These are phyloP conservation scores for Arabis alpina DNA, from an alignment of 345 rosid species.

Conservation along the genomic window DNA sequence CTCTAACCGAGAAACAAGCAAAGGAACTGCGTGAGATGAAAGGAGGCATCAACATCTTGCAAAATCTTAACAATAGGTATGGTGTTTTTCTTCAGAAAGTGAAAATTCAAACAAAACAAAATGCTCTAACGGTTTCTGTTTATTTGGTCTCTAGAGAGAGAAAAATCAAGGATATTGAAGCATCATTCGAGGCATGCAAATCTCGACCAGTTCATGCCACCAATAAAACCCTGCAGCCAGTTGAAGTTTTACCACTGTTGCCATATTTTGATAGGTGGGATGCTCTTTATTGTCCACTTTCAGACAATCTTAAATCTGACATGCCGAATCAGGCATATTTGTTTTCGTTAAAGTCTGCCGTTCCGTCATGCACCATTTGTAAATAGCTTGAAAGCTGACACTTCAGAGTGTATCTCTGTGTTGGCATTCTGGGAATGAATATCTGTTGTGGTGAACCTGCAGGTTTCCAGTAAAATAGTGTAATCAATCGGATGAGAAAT, in stretches of 20 bases:
- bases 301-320: slow-evolving; percentile 20
- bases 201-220: slow-evolving; percentile 84
- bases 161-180: slow-evolving; percentile 89
- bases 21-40: slow-evolving; percentile 86
- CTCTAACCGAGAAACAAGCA: slow-evolving; percentile 94
- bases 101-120: neutral
- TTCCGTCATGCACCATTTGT: slow-evolving; percentile 8
- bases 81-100: slow-evolving; percentile 30
- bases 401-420: neutral
- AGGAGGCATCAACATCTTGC: slow-evolving; percentile 73
- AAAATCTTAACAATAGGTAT: slow-evolving; percentile 80
- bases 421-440: slow-evolving; percentile 25
- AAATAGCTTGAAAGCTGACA: slow-evolving; percentile 10
- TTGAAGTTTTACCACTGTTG: slow-evolving; percentile 79
- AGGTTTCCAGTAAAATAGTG: slow-evolving; percentile 13
- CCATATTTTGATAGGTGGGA: slow-evolving; percentile 86
- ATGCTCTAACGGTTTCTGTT: slow-evolving; percentile 24
- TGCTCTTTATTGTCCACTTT: slow-evolving; percentile 34
- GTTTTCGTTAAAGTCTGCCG: neutral
- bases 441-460: neutral
- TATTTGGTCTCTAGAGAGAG: slow-evolving; percentile 63
- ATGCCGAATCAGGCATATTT: slow-evolving; percentile 13
- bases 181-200: slow-evolving; percentile 86
- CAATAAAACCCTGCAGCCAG: slow-evolving; percentile 70
- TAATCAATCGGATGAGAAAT: slow-evolving; percentile 22